Percentiles rank a stretch among this genome's conserved stretches.
Evolutionary conservation across 2,329 filamentous ascomycete genomes (phyloP).

Genomic region (Fusarium sp.): DNA sequence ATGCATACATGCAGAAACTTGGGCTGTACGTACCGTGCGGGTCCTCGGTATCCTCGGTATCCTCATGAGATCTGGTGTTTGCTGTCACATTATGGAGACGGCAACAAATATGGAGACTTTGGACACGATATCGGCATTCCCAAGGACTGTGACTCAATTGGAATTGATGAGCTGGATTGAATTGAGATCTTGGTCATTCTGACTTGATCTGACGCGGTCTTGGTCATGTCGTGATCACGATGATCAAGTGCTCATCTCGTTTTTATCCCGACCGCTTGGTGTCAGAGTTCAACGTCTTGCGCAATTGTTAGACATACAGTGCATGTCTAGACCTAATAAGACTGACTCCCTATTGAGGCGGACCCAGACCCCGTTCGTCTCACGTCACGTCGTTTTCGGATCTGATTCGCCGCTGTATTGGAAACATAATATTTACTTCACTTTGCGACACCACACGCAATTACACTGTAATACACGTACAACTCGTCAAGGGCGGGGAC

Average conservation of each 20-base stretch:
- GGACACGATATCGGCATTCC: slow-evolving; percentile 20
- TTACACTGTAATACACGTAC: background rate
- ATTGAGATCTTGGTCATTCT: slow-evolving; percentile 1
- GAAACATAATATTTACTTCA: slow-evolving; percentile 38
- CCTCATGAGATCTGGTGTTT: slow-evolving; percentile 33
- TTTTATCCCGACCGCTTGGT: background rate
- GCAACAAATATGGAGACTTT: slow-evolving; percentile 21
- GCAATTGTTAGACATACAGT: slow-evolving; percentile 3
- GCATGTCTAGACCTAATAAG: no score
- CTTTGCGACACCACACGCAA: slow-evolving; percentile 17
- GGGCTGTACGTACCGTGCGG: slow-evolving; percentile 18
- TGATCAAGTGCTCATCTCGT: slow-evolving; percentile 4
- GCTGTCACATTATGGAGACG: slow-evolving; percentile 28
- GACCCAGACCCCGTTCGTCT: slow-evolving; percentile 22
- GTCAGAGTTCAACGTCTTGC: background rate
- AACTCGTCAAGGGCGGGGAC: slow-evolving; percentile 22
- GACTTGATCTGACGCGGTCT: background rate
- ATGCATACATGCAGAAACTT: background rate
- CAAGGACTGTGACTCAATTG: slow-evolving; percentile 32
- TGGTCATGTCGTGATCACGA: slow-evolving; percentile 7
- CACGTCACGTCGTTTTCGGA: slow-evolving; percentile 18
- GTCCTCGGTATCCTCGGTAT: slow-evolving; percentile 13
- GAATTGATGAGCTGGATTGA: slow-evolving; percentile 3
- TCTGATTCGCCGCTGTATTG: slow-evolving; percentile 21
- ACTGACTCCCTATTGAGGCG: background rate